Percentiles rank a stretch among this genome's conserved stretches.
phyloP scores from a whole-genome alignment of 768 basidiomycete species.

The Agrocybe praecox region DNA sequence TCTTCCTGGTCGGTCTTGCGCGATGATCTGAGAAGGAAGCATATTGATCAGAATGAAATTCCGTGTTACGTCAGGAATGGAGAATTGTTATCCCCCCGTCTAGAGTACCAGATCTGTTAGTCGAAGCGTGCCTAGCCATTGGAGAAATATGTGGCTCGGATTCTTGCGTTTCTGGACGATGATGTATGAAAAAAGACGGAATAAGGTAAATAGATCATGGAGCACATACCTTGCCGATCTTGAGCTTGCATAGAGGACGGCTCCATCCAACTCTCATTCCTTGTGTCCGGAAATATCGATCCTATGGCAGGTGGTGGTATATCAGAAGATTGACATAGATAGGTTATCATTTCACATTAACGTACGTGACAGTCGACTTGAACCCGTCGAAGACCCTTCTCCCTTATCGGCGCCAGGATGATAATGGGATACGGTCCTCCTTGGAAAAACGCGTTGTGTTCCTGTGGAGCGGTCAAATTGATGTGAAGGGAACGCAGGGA shows the following conservation, averaged over 20 bases:
- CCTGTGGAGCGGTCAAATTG: not conserved
- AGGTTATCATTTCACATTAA: not conserved
- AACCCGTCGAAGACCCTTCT: conserved; percentile 11
- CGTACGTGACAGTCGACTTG: conserved; percentile 13
- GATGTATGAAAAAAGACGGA: not conserved
- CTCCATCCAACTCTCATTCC: not conserved
- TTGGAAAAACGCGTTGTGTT: not conserved
- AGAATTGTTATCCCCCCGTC: not conserved
- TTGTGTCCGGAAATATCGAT: not conserved
- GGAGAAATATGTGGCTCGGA: not conserved
- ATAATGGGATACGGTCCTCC: not conserved
- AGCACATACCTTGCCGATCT: too few species aligned
- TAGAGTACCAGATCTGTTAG: conserved; percentile 10
- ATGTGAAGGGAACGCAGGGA: not conserved
- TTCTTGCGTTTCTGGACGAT: not conserved
- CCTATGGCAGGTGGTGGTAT: not conserved
- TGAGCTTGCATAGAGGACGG: too few species aligned
- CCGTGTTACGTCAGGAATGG: not conserved
- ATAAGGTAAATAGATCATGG: not conserved
- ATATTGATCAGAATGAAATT: not conserved
- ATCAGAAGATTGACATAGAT: not conserved
- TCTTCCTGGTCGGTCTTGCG: conserved; percentile 3
- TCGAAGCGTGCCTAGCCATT: not conserved
- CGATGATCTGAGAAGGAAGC: not conserved
- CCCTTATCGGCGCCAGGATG: conserved; percentile 13